A percentile compares a stretch with the other conserved stretches of the same genome.
Conservation (phyloP, 2,329 filamentous ascomycete species). For the Lasiodiplodia citricola region DNA sequence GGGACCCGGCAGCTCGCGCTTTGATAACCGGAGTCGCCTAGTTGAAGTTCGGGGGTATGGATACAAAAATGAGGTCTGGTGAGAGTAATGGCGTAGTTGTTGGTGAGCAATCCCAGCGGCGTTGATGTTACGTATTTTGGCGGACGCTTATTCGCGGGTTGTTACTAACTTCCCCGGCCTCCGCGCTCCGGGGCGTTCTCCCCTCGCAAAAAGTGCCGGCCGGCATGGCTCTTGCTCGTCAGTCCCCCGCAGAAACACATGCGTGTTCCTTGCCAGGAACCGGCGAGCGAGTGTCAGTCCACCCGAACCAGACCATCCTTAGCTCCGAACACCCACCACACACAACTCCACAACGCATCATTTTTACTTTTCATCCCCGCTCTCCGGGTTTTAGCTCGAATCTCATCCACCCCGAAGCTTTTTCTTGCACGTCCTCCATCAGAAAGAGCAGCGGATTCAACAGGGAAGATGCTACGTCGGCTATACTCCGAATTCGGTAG, state of each 20-base stretch:
- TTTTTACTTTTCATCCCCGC: not conserved
- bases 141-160: not conserved
- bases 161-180: not conserved
- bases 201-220: constrained; percentile 42
- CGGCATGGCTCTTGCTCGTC: constrained; percentile 3
- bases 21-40: constrained; percentile 34
- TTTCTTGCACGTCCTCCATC: not conserved
- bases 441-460: not conserved
- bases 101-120: not conserved
- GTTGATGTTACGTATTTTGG: not conserved
- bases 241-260: constrained; percentile 6
- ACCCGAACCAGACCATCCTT: constrained; percentile 11
- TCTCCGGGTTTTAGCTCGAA: not conserved
- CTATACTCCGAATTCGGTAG: constrained; percentile 10
- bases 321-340: not conserved
- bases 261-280: constrained; percentile 6
- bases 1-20: constrained; percentile 28
- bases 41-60: not conserved
- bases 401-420: not conserved
- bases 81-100: constrained; percentile 1
- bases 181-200: not conserved
- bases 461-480: constrained; percentile 8
- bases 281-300: constrained; percentile 9
- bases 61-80: not conserved
- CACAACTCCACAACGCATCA: not conserved